Evolutionary conservation across 768 basidiomycete species (phyloP).

Genomic region (Bullera alba): DNA sequence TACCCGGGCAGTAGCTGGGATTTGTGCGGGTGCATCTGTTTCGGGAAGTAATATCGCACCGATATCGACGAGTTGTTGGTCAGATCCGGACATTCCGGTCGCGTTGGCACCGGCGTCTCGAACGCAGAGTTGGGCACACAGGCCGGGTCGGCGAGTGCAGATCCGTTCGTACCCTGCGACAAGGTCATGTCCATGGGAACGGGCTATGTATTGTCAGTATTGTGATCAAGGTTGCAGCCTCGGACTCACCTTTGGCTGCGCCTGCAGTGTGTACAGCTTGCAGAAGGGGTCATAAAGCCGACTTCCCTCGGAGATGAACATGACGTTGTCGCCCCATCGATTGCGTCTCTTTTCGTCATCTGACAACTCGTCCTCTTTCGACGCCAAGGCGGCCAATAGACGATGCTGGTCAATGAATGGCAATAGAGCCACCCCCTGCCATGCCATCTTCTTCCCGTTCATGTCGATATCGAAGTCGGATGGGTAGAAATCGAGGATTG

Average conservation of each 20-base stretch:
- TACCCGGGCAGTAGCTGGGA: conserved; percentile 74
- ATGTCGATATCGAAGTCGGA: conserved; percentile 89
- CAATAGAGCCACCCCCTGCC: conserved; percentile 95
- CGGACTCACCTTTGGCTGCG: conserved; percentile 62
- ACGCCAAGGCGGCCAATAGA: conserved; percentile 73
- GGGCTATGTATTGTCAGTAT: conserved; percentile 53
- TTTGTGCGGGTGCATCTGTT: conserved; percentile 74
- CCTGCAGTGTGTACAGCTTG: conserved; percentile 81
- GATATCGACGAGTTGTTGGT: conserved; percentile 80
- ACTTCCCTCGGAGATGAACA: conserved; percentile 79
- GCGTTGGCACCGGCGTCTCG: conserved; percentile 59
- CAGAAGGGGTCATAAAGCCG: conserved; percentile 81
- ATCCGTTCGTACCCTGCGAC: conserved; percentile 74
- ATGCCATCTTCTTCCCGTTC: conserved; percentile 99
- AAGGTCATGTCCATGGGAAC: conserved; percentile 60
- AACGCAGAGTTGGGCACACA: conserved; percentile 90
- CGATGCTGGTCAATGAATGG: conserved; percentile 89
- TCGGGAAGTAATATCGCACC: conserved; percentile 79
- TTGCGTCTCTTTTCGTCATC: conserved; percentile 82
- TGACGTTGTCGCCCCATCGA: conserved; percentile 69
- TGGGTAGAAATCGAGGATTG: conserved; percentile 95
- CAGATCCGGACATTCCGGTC: conserved; percentile 65
- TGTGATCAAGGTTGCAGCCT: not conserved
- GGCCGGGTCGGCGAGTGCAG: conserved; percentile 71
- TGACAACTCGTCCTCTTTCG: conserved; percentile 54